Evolutionary conservation across 2,329 filamentous ascomycete species (phyloP).

Genomic region (Aspergillus texensis): DNA sequence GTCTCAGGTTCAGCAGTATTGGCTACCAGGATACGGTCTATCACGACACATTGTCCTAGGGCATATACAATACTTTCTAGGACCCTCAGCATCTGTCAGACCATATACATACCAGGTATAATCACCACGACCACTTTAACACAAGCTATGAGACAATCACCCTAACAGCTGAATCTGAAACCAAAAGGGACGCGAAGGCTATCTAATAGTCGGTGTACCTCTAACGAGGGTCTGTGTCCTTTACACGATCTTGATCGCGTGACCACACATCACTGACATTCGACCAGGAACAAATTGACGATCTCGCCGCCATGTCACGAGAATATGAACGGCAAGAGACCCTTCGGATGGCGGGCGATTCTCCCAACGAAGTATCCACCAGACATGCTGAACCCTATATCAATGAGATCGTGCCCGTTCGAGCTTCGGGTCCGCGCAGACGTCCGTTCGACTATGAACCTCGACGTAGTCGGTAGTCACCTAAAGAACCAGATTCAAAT

Average conservation of each 20-base stretch:
- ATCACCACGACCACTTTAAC: slow-evolving; percentile 1
- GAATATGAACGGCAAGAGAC: slow-evolving; percentile 53
- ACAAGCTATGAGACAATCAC: slow-evolving; percentile 4
- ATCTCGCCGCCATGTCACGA: slow-evolving; percentile 49
- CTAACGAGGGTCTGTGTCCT: slow-evolving; percentile 46
- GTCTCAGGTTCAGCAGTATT: slow-evolving; percentile 49
- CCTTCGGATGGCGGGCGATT: slow-evolving; percentile 45
- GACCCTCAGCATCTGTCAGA: slow-evolving; percentile 49
- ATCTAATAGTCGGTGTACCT: slow-evolving; percentile 49
- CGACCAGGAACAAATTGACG: slow-evolving; percentile 52
- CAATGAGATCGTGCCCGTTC: slow-evolving; percentile 46
- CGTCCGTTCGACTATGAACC: slow-evolving; percentile 29
- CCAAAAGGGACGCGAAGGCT: slow-evolving; percentile 52
- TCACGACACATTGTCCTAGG: slow-evolving; percentile 53
- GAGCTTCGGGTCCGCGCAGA: slow-evolving; percentile 32
- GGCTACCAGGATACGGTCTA: slow-evolving; percentile 52
- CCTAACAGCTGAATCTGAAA: slow-evolving; percentile 29
- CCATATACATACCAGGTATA: slow-evolving; percentile 52
- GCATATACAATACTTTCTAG: slow-evolving; percentile 53
- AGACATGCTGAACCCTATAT: slow-evolving; percentile 42
- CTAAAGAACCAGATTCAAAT: background rate
- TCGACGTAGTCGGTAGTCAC: slow-evolving; percentile 26
- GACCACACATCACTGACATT: slow-evolving; percentile 14
- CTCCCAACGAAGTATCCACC: slow-evolving; percentile 20
- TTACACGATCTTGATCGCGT: background rate